Percentiles rank a stretch among this genome's conserved stretches.
Conservation (phyloP, 2,329 filamentous ascomycete species). For the Exserohilum rostratum region DNA sequence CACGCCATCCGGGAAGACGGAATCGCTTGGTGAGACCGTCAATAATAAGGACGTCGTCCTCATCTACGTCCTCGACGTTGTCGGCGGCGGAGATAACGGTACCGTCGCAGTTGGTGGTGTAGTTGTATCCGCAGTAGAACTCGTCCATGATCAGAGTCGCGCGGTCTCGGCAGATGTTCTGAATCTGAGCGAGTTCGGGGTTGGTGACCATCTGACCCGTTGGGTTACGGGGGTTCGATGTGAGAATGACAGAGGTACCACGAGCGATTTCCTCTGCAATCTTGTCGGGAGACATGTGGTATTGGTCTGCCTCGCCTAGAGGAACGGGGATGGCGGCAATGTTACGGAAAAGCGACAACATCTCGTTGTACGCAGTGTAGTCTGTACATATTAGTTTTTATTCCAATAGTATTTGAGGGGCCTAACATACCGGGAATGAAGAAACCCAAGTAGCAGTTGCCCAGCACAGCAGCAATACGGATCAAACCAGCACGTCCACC, state of each 20-base stretch:
- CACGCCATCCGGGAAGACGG: constrained; percentile 92
- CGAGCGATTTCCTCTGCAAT: constrained; percentile 89
- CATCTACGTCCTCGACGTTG: constrained; percentile 86
- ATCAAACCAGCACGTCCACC: constrained; percentile 92
- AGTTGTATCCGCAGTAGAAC: constrained; percentile 74
- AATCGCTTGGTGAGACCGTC: constrained; percentile 97
- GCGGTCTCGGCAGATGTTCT: constrained; percentile 88
- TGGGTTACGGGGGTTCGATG: constrained; percentile 93
- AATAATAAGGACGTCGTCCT: constrained; percentile 83
- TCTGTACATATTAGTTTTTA: constrained; percentile 51
- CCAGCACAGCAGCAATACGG: constrained; percentile 90
- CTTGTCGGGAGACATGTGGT: constrained; percentile 92
- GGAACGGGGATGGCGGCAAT: constrained; percentile 60
- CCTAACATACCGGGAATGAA: constrained; percentile 68
- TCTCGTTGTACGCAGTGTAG: constrained; percentile 97
- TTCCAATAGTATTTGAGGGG: too few relatives aligned
- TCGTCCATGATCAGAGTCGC: constrained; percentile 95
- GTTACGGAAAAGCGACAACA: constrained; percentile 94
- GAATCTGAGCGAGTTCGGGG: constrained; percentile 85
- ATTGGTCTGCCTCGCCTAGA: constrained; percentile 81
- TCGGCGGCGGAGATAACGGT: constrained; percentile 86
- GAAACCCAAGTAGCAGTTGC: constrained; percentile 90
- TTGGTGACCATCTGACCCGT: constrained; percentile 87
- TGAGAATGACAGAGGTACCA: constrained; percentile 80
- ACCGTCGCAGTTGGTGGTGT: constrained; percentile 89